These are phyloP conservation scores for Arctostaphylos glauca DNA, from an alignment of 148 eudicot genomes.

Conservation along the genomic window DNA sequence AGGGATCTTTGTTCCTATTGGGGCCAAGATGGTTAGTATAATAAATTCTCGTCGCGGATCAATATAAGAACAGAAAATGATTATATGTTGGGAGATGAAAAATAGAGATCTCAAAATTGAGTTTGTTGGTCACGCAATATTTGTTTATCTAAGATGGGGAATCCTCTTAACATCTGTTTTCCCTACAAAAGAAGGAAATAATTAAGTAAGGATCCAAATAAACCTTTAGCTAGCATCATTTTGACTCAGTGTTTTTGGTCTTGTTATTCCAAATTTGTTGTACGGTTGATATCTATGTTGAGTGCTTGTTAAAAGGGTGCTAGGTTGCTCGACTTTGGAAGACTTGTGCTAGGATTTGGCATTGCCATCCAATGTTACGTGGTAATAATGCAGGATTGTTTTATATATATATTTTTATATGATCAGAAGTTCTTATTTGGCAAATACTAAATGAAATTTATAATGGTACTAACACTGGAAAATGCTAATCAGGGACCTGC, in stretches of 20 bases:
- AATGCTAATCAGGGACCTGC: slow-evolving; percentile 38
- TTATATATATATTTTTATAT: background rate
- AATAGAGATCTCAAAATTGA: no score
- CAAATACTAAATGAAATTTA: background rate
- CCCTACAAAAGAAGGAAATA: no score
- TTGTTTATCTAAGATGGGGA: no score
- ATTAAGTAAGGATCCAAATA: background rate
- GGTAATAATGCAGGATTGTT: slow-evolving; percentile 29
- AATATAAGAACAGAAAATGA: no score
- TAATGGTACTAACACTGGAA: background rate
- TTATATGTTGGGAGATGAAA: no score
- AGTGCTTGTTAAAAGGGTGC: slow-evolving; percentile 30
- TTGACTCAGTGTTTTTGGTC: background rate
- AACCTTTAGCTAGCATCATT: background rate
- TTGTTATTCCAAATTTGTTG: slow-evolving; percentile 1
- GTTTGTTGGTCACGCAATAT: no score
- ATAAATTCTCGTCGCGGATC: no score
- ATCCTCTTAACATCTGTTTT: no score
- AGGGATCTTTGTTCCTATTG: no score
- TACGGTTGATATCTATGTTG: background rate
- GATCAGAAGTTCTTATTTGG: background rate
- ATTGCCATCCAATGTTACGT: slow-evolving; percentile 33
- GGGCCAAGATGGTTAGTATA: no score
- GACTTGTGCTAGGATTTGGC: slow-evolving; percentile 45
- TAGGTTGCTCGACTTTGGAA: slow-evolving; percentile 50